These are phyloP conservation scores for Austroboletus olivaceoglutinosus DNA, from an alignment of 1,284 basidiomycete genomes.

Conservation along the genomic window DNA sequence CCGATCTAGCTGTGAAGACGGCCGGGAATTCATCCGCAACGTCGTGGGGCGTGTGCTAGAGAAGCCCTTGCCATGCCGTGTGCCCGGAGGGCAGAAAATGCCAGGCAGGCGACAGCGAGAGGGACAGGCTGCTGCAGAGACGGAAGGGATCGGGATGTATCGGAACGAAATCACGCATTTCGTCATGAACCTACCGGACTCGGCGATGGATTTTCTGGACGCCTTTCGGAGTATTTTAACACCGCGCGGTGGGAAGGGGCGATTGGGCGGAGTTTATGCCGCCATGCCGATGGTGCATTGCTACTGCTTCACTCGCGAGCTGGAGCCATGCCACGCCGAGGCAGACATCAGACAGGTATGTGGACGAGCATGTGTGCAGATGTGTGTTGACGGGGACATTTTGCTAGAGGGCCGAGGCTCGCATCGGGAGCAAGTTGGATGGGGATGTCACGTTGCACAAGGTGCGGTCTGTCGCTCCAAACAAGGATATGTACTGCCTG, in stretches of 20 bases:
- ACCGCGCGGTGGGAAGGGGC: constrained; percentile 33
- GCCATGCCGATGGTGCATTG: constrained; percentile 90
- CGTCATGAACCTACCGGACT: constrained; percentile 96
- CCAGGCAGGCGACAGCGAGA: constrained; percentile 32
- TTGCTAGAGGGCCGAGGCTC: constrained; percentile 69
- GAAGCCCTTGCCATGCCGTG: constrained; percentile 55
- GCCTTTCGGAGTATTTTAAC: constrained; percentile 78
- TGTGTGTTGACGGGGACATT: constrained; percentile 9
- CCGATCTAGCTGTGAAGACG: constrained; percentile 76
- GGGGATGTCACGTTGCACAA: constrained; percentile 64
- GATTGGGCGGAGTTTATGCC: constrained; percentile 48
- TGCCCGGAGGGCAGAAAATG: constrained; percentile 44
- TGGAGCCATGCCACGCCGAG: constrained; percentile 67
- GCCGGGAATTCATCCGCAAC: constrained; percentile 75
- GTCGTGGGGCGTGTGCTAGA: constrained; percentile 55
- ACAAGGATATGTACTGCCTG: constrained; percentile 98
- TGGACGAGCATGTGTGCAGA: background rate
- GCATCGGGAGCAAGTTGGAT: constrained; percentile 58
- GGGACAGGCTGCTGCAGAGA: constrained; percentile 9
- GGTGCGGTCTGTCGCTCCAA: constrained; percentile 93
- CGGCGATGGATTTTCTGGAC: constrained; percentile 87
- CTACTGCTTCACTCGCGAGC: constrained; percentile 92
- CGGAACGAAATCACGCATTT: constrained; percentile 78
- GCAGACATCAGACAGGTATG: constrained; percentile 79
- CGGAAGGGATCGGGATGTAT: constrained; percentile 15